Conservation (phyloP, 1,284 basidiomycete genomes). For the Cutaneotrichosporon cavernicola region DNA sequence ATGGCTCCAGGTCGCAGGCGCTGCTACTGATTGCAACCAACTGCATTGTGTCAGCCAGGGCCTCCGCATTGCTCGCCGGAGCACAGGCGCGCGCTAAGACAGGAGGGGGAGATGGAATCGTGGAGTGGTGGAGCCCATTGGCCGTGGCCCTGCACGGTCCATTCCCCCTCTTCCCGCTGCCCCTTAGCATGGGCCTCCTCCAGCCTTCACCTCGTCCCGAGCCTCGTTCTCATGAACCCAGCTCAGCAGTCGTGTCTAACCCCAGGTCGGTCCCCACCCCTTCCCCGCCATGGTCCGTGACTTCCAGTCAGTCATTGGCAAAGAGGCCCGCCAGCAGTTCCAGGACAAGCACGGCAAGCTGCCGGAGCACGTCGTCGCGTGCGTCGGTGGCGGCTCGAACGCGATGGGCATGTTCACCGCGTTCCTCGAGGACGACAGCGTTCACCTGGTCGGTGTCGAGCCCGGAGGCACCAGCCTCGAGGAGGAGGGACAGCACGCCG, state of each 20-base stretch:
- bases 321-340: slow-evolving; percentile 90
- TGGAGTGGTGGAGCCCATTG: too few relatives aligned
- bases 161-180: not conserved
- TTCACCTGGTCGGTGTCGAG: slow-evolving; percentile 85
- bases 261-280: slow-evolving; percentile 11
- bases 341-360: slow-evolving; percentile 73
- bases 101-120: too few relatives aligned
- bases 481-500: slow-evolving; percentile 82
- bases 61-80: not conserved
- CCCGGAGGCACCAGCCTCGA: slow-evolving; percentile 92
- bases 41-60: not conserved
- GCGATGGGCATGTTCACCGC: slow-evolving; percentile 96
- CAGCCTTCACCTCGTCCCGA: not conserved
- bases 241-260: not conserved
- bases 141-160: too few relatives aligned
- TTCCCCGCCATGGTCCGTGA: slow-evolving; percentile 78
- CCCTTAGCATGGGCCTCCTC: not conserved
- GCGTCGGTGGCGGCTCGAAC: slow-evolving; percentile 96
- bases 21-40: not conserved
- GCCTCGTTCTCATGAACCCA: not conserved
- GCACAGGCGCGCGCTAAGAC: too few relatives aligned
- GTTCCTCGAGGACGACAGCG: slow-evolving; percentile 80
- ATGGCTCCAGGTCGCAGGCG: not conserved
- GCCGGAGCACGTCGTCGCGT: slow-evolving; percentile 91
- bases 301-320: slow-evolving; percentile 92